Base-by-base conservation (phyloP, 2,329 filamentous ascomycete species). In the Cytospora piceae region DNA sequence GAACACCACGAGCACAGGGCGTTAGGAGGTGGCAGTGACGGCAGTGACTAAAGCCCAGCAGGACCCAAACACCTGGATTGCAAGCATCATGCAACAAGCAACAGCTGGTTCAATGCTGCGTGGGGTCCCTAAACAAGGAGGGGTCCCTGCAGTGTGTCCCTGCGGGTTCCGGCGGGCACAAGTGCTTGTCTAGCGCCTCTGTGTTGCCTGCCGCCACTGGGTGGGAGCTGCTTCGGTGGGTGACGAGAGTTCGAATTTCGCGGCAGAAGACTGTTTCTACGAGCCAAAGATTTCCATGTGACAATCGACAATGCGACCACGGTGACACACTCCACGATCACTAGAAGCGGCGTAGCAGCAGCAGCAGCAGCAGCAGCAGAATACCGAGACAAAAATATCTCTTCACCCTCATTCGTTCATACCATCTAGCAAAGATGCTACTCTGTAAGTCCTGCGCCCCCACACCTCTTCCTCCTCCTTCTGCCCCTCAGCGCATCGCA, bases 371-470 rank as follows among this genome's bases (percentile, higher is more conserved):
- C n/a, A 49, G 46, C n/a, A 42, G 24, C 57, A 59, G 22, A 12
- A 4, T 15, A 46, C 31, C 49, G 9, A n/a, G 8, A 60, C 15
- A 5, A 56, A 7, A 24, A 17, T 24, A 49, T 22, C 11, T 49
- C n/a, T 4, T 24, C 11, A 49, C 46, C 46, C 46, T 49, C 46
- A 49, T 49, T 49, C 27, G 56, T 57, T 37, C 51, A 39, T 42
- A 55, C 31, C 15, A 34, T 14, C 58, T 63, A 67, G 63, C 67
- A 74, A 78, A 71, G 65, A 91, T 91, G 89, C 77, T 91, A 70
- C 86, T 91, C 77, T 91, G 88, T 91, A 83, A 72, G 71, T 70
- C 34, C 12, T 9, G 22, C 24, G 8, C 24, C 32, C 39, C n/a
- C 14, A 20, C 3, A 14, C 12, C 15, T 1, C 15, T 24, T 27